Evolutionary conservation across 1,284 basidiomycete species (phyloP).

Genomic region (Ustilago sp.): DNA sequence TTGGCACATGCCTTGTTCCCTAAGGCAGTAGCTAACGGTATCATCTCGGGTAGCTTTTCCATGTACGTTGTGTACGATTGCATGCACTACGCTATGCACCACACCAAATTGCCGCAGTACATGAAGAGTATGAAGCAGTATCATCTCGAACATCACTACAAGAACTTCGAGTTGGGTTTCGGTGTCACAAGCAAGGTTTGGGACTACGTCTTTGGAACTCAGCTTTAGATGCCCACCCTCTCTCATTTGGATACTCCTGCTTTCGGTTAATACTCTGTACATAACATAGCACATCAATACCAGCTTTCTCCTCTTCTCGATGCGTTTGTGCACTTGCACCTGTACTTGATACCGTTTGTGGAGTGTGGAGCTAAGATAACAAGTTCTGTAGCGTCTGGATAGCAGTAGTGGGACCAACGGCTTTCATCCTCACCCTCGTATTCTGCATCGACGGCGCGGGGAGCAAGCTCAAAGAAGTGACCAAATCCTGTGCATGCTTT

Average conservation of each 20-base stretch:
- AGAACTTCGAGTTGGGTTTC: conserved; percentile 94
- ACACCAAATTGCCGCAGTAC: conserved; percentile 79
- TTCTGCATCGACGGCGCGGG: conserved; percentile 21
- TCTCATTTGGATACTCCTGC: not conserved
- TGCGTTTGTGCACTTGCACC: not conserved
- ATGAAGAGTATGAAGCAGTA: conserved; percentile 94
- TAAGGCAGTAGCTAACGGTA: conserved; percentile 83
- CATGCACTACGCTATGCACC: conserved; percentile 70
- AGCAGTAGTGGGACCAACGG: conserved; percentile 32
- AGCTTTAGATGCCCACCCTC: conserved; percentile 32
- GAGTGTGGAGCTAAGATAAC: not conserved
- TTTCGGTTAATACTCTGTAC: not conserved
- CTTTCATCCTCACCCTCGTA: conserved; percentile 11
- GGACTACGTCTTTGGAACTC: conserved; percentile 91
- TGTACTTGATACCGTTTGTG: not conserved
- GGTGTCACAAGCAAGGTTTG: conserved; percentile 95
- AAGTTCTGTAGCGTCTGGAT: conserved; percentile 29
- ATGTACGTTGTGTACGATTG: conserved; percentile 79
- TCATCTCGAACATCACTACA: conserved; percentile 94
- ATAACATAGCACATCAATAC: not conserved
- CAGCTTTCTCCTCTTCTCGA: not conserved
- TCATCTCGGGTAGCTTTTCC: conserved; percentile 88
- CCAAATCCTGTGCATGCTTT: conserved; percentile 27
- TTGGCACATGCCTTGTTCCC: conserved; percentile 89
- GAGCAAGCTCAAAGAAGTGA: conserved; percentile 24